Evolutionary conservation across 2,329 filamentous ascomycete genomes (phyloP).

Genomic region (Penicillium sp.): DNA sequence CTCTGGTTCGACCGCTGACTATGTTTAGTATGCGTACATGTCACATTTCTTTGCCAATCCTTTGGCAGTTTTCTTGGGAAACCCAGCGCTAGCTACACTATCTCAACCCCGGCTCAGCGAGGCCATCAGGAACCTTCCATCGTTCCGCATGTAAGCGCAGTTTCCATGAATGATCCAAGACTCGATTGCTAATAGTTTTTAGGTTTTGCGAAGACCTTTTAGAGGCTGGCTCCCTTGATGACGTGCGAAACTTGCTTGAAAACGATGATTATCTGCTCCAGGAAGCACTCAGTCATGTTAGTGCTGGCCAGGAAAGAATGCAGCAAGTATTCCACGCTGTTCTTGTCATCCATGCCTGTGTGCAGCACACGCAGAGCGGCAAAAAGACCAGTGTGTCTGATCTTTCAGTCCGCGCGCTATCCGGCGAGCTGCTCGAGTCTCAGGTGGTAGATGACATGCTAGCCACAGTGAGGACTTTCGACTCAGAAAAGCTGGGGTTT

Average conservation of each 20-base stretch:
- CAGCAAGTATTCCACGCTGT: conserved; percentile 38
- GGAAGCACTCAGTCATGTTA: conserved; percentile 43
- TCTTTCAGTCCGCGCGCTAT: conserved; percentile 46
- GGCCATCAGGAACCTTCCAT: conserved; percentile 59
- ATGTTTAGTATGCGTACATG: conserved; percentile 61
- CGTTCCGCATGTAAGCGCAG: conserved; percentile 52
- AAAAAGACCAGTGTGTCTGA: conserved; percentile 39
- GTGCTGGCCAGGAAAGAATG: conserved; percentile 44
- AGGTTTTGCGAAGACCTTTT: conserved; percentile 49
- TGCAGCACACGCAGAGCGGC: conserved; percentile 31
- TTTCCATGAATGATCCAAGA: not conserved
- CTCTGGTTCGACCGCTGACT: conserved; percentile 21
- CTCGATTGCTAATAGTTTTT: conserved; percentile 17
- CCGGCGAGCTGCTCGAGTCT: conserved; percentile 56
- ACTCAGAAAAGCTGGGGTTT: conserved; percentile 51
- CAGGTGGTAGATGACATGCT: conserved; percentile 56
- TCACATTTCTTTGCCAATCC: conserved; percentile 65
- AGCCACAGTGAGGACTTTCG: conserved; percentile 53
- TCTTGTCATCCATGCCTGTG: conserved; percentile 29
- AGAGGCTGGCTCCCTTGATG: conserved; percentile 34
- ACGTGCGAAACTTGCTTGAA: conserved; percentile 52
- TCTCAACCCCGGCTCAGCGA: conserved; percentile 51
- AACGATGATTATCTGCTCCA: conserved; percentile 52
- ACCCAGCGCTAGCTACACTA: conserved; percentile 23
- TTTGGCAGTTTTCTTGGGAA: conserved; percentile 54